Evolutionary conservation across 768 basidiomycete genomes (phyloP), one percentile per base, ranked within the genome.

Genomic region (Obba rivulosa): DNA sequence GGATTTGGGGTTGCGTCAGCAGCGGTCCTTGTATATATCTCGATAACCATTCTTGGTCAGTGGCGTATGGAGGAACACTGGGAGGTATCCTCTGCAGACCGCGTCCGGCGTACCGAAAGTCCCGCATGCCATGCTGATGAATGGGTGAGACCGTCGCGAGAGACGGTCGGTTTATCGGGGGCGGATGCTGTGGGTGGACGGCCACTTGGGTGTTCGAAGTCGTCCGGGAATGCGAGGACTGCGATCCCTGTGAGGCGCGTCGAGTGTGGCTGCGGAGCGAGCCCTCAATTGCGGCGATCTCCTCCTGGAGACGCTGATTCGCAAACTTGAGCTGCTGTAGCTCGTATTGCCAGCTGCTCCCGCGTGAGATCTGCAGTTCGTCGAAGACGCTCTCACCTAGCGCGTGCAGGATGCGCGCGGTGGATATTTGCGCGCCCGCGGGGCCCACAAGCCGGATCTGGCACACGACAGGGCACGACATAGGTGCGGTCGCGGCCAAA

Each of bases 261-360:
- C n/a, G 20, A 4, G n/a, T 16, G 14, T n/a, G 14, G 8, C 5
- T n/a, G n/a, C 37, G 38, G 39, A 55, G 44, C 10, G 36, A 46
- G 14, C 48, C 50, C 60, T 76, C 76, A 11, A 78, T 64, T 16
- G 58, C 62, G 20, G 61, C 62, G 23, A 82, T 52, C 58, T 90
- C 85, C 40, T 85, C 84, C 44, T 64, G 64, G 47, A 91, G 54
- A 51, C 80, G 66, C 65, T 80, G 73, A 59, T 91, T 92, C 45
- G 76, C 72, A 57, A 83, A 82, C 60, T 81, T 76, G 55, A 93
- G 72, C 64, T 92, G 88, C 67, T 91, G 85, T 41, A 94, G 72
- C 68, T 92, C 90, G 57, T 92, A 95, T 69, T 95, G 92, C 92
- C 93, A 96, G 55, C 88, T 91, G 25, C 85, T 84, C 10, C 79